phyloP scores from a whole-genome alignment of 1,139 yeast species.

The Suhomyces anneliseae region DNA sequence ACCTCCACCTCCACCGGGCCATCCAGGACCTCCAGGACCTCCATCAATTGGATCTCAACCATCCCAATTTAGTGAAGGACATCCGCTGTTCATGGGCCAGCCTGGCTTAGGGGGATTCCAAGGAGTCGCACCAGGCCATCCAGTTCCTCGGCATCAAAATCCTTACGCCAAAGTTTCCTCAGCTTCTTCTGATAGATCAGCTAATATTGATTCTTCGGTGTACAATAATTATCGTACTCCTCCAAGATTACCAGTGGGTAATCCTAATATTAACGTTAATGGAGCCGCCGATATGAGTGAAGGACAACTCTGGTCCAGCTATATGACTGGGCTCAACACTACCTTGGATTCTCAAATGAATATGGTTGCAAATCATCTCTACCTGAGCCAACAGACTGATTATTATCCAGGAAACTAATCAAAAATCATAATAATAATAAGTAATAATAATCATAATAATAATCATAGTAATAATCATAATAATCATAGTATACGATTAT shows the following conservation, averaged over 20 bases:
- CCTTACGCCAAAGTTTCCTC: not conserved
- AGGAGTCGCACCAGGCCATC: not conserved
- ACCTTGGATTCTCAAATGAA: constrained; percentile 5
- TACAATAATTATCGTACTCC: not conserved
- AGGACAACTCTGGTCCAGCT: constrained; percentile 5
- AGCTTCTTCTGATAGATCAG: not conserved
- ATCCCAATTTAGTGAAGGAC: not conserved
- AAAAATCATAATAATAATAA: too few species aligned
- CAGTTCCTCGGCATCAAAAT: not conserved
- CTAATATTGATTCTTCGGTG: not conserved
- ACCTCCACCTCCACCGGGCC: not conserved
- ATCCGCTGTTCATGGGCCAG: not conserved
- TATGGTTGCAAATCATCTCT: constrained; percentile 1
- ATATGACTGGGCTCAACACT: constrained; percentile 3
- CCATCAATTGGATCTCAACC: not conserved
- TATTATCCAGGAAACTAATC: not conserved
- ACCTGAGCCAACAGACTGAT: not conserved
- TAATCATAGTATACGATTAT: too few species aligned
- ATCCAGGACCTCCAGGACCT: not conserved
- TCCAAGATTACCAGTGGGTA: not conserved
- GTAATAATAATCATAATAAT: too few species aligned
- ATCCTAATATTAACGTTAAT: too few species aligned
- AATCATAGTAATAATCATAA: too few species aligned
- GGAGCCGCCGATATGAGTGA: not conserved
- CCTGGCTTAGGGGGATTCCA: too few species aligned